These are phyloP conservation scores for Starmerella sirachaensis DNA, from an alignment of 805 yeast genomes.

Conservation along the genomic window DNA sequence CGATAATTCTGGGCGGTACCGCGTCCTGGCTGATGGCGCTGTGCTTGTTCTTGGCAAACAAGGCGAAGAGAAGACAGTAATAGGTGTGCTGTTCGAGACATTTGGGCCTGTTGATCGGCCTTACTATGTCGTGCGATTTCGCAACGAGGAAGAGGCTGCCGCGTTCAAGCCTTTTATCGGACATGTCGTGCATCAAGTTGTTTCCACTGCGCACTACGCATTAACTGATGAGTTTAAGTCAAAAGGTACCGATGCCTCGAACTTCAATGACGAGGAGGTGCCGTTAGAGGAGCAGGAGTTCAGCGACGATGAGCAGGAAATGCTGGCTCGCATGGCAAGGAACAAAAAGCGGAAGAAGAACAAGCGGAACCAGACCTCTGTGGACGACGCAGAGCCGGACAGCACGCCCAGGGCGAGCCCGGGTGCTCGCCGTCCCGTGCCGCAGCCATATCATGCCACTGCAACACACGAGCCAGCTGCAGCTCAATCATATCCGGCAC, in stretches of 20 bases:
- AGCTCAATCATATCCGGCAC: too few species aligned
- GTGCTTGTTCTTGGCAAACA: constrained; percentile 41
- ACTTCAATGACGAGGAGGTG: constrained; percentile 86
- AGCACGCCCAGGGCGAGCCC: neutral
- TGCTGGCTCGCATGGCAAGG: constrained; percentile 50
- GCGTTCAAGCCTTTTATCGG: constrained; percentile 41
- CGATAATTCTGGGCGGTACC: constrained; percentile 64
- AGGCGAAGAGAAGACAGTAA: constrained; percentile 39
- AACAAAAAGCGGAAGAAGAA: constrained; percentile 44
- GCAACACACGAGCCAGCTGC: too few species aligned
- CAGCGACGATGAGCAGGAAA: constrained; percentile 87
- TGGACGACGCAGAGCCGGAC: neutral
- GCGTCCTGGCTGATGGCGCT: constrained; percentile 67
- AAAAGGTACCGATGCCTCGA: constrained; percentile 91
- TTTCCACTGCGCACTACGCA: constrained; percentile 65
- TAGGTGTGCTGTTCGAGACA: constrained; percentile 77
- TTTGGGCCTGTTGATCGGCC: constrained; percentile 83
- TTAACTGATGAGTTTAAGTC: constrained; percentile 60
- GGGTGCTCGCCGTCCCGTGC: too few species aligned
- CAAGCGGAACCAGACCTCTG: neutral
- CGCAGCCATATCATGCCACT: too few species aligned
- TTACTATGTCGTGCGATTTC: constrained; percentile 61
- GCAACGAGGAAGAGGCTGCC: constrained; percentile 38
- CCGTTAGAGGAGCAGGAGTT: constrained; percentile 90
- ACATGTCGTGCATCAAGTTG: constrained; percentile 57